Evolutionary conservation across 441 rosid species (phyloP).

Genomic region (Adansonia madagascariensis): DNA sequence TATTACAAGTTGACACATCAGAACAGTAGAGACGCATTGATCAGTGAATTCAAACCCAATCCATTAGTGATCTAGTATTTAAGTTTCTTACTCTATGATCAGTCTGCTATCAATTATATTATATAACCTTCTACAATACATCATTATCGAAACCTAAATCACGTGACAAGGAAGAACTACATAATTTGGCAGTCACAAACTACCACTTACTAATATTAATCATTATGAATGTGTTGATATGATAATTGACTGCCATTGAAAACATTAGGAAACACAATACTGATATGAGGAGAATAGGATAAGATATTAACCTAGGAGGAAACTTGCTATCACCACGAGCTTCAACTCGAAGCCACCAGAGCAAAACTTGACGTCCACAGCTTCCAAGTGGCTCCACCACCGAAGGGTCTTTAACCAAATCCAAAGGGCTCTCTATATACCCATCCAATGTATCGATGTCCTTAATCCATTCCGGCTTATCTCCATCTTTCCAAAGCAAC

Average conservation of each 20-base stretch:
- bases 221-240: neutral
- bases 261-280: neutral
- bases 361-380: slow-evolving; percentile 87
- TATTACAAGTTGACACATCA: neutral
- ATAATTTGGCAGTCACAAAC: neutral
- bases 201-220: neutral
- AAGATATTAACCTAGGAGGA: slow-evolving; percentile 80
- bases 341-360: slow-evolving; percentile 99
- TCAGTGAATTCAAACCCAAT: neutral
- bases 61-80: neutral
- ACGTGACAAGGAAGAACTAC: slow-evolving; percentile 10
- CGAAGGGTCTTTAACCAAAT: slow-evolving; percentile 66
- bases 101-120: neutral
- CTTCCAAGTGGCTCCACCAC: slow-evolving; percentile 93
- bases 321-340: slow-evolving; percentile 97
- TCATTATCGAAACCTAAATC: slow-evolving; percentile 11
- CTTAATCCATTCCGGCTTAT: slow-evolving; percentile 76
- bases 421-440: slow-evolving; percentile 71
- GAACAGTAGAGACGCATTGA: neutral
- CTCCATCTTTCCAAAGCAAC: slow-evolving; percentile 80
- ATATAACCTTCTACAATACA: slow-evolving; percentile 19
- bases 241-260: neutral
- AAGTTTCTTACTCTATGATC: neutral
- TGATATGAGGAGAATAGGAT: slow-evolving; percentile 14
- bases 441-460: slow-evolving; percentile 63